Evolutionary conservation across 345 rosid species (phyloP).

Genomic region (Heritiera littoralis): DNA sequence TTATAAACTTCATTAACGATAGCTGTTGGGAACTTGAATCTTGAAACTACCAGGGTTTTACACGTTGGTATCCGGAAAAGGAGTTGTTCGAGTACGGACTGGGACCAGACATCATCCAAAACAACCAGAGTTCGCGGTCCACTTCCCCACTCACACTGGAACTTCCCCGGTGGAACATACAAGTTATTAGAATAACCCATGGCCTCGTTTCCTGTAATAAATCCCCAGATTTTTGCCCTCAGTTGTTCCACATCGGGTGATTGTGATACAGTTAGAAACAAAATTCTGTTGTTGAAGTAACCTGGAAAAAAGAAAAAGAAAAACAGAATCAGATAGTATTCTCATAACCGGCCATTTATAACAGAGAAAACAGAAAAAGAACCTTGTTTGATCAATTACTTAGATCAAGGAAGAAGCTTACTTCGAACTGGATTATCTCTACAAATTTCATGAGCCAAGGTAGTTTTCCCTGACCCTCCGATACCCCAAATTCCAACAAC

Average conservation of each 20-base stretch:
- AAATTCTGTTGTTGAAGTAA: constrained; percentile 48
- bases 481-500: constrained; percentile 73
- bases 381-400: background rate
- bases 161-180: constrained; percentile 36
- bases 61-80: constrained; percentile 53
- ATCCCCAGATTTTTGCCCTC: constrained; percentile 43
- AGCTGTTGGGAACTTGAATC: constrained; percentile 52
- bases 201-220: constrained; percentile 44
- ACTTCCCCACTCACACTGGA: constrained; percentile 34
- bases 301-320: constrained; percentile 41
- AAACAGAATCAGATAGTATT: constrained; percentile 1
- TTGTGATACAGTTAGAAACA: constrained; percentile 82
- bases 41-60: constrained; percentile 73
- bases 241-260: constrained; percentile 67
- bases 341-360: background rate
- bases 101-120: constrained; percentile 87
- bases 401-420: constrained; percentile 33
- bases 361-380: background rate
- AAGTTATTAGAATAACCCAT: constrained; percentile 17
- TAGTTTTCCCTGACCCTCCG: constrained; percentile 92
- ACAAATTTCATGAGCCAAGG: constrained; percentile 68
- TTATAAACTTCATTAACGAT: constrained; percentile 41
- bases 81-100: constrained; percentile 56
- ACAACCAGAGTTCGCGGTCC: constrained; percentile 50
- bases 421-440: constrained; percentile 63